phyloP scores from a whole-genome alignment of 345 rosid species.

The Camelina sativa region DNA sequence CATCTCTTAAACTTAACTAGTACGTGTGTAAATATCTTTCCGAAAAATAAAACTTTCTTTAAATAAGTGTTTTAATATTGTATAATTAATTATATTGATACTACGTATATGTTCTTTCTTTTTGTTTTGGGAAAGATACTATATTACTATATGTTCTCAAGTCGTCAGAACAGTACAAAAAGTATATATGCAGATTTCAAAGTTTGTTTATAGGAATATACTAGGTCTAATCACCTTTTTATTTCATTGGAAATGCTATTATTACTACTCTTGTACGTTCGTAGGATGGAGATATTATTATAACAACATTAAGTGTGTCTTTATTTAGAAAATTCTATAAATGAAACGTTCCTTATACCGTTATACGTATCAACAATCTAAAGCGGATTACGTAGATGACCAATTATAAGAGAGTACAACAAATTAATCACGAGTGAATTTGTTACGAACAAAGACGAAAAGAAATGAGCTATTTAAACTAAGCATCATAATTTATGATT shows the following conservation, averaged over 20 bases:
- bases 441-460: not conserved
- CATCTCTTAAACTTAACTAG: not conserved
- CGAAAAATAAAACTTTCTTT: too few species aligned
- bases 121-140: not conserved
- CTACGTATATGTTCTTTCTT: conserved; percentile 6
- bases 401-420: not conserved
- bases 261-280: not conserved
- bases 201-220: conserved; percentile 17
- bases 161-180: conserved; percentile 23
- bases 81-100: not conserved
- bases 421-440: not conserved
- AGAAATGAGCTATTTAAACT: conserved; percentile 7
- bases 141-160: not conserved
- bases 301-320: not conserved
- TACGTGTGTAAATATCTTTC: too few species aligned
- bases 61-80: not conserved
- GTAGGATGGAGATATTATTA: not conserved
- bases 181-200: not conserved
- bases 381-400: not conserved
- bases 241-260: not conserved
- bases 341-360: conserved; percentile 4
- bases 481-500: conserved; percentile 6
- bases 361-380: not conserved
- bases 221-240: not conserved
- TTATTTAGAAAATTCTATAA: not conserved